Percentiles rank a stretch among this genome's conserved stretches.
Conservation (phyloP, 148 eudicot genomes). For the Oxyria digyna region DNA sequence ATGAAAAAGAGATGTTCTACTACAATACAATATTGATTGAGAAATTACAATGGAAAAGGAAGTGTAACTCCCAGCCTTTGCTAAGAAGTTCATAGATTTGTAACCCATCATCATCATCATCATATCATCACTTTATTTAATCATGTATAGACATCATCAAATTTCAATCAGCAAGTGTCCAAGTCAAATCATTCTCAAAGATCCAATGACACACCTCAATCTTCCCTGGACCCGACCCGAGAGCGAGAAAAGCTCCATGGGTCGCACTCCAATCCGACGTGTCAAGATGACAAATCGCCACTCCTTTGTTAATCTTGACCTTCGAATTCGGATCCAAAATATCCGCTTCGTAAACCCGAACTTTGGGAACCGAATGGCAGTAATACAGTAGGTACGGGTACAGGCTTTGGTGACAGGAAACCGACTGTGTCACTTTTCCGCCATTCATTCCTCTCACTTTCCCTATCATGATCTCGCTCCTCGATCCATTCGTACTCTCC, state of each 20-base stretch:
- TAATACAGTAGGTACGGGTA: constrained; percentile 73
- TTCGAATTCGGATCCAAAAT: constrained; percentile 37
- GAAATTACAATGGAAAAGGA: not conserved
- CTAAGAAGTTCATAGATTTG: not conserved
- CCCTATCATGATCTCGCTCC: constrained; percentile 41
- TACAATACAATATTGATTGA: not conserved
- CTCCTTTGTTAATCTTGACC: constrained; percentile 62
- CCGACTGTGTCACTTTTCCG: constrained; percentile 57
- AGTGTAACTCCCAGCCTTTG: constrained; percentile 1
- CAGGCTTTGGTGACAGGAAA: constrained; percentile 78
- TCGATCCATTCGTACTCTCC: constrained; percentile 39
- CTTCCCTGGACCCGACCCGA: constrained; percentile 73
- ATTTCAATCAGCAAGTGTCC: constrained; percentile 48
- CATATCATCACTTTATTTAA: not conserved
- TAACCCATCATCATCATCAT: not conserved
- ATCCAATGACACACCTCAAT: constrained; percentile 96
- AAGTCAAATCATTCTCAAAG: constrained; percentile 81
- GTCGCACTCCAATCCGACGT: constrained; percentile 71
- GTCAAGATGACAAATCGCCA: constrained; percentile 78
- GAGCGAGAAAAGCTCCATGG: constrained; percentile 71
- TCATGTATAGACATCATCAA: not conserved
- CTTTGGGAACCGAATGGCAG: constrained; percentile 81
- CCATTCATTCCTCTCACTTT: constrained; percentile 52
- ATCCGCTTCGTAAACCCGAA: constrained; percentile 81
- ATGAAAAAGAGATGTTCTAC: not conserved